Conservation (phyloP, 192 early-diverging fungal genomes). For the Piromyces sp. region DNA sequence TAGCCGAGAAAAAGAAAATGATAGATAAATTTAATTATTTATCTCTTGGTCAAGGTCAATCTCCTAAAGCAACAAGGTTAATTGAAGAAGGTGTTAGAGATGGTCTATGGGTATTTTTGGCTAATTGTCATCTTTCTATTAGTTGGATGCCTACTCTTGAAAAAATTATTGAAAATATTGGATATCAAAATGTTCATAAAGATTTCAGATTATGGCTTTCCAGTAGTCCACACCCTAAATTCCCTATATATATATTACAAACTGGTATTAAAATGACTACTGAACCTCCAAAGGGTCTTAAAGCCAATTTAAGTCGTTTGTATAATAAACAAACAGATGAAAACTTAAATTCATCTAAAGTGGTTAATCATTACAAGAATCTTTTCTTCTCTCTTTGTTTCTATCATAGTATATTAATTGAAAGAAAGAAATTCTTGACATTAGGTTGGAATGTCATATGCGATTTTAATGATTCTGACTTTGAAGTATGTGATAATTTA, state of each 20-base stretch:
- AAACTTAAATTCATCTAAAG: slow-evolving; percentile 15
- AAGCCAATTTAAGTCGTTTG: slow-evolving; percentile 29
- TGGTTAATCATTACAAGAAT: slow-evolving; percentile 27
- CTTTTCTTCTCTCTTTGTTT: slow-evolving; percentile 35
- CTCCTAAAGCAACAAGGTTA: slow-evolving; percentile 36
- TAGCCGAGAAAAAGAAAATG: background rate
- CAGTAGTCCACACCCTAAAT: slow-evolving; percentile 38
- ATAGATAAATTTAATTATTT: slow-evolving; percentile 28
- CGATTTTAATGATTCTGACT: slow-evolving; percentile 48
- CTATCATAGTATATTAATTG: slow-evolving; percentile 36
- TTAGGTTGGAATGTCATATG: slow-evolving; percentile 33
- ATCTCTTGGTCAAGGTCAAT: slow-evolving; percentile 42
- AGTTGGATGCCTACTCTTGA: slow-evolving; percentile 42
- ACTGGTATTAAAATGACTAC: slow-evolving; percentile 41
- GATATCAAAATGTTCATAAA: slow-evolving; percentile 30
- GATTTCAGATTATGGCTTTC: slow-evolving; percentile 43
- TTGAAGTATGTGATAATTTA: slow-evolving; percentile 31
- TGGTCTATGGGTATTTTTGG: slow-evolving; percentile 45
- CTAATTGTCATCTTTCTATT: slow-evolving; percentile 46
- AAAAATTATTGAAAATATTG: slow-evolving; percentile 35
- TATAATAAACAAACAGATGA: slow-evolving; percentile 28
- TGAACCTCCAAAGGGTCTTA: slow-evolving; percentile 41
- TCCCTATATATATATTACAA: slow-evolving; percentile 47
- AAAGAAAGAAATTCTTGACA: slow-evolving; percentile 42
- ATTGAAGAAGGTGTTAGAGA: slow-evolving; percentile 41